A percentile compares a stretch with the other conserved stretches of the same genome.
Evolutionary conservation across 805 yeast genomes (phyloP).

Genomic region (Kockiozyma suomiensis): DNA sequence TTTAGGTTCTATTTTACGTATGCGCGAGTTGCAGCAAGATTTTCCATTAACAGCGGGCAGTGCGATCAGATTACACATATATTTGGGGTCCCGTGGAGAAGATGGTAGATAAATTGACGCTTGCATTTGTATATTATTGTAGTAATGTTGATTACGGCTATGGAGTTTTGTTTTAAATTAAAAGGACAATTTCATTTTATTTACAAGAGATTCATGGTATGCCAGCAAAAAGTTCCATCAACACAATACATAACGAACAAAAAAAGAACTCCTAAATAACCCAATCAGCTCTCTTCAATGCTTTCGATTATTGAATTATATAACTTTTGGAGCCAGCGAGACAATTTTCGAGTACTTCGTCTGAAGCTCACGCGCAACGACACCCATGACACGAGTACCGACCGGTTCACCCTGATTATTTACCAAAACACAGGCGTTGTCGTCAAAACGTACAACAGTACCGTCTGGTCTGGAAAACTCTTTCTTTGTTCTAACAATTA

Average conservation of each 20-base stretch:
- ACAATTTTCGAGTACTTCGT: constrained; percentile 83
- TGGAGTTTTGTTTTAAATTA: not conserved
- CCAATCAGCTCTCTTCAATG: not conserved
- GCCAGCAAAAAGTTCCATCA: not conserved
- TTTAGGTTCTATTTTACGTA: constrained; percentile 70
- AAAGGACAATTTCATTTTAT: not conserved
- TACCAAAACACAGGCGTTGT: constrained; percentile 93
- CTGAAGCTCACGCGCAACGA: constrained; percentile 84
- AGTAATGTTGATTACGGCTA: not conserved
- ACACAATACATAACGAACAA: not conserved
- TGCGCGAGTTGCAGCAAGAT: constrained; percentile 85
- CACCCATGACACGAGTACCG: constrained; percentile 89
- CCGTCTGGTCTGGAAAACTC: constrained; percentile 82
- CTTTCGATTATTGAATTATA: constrained; percentile 12
- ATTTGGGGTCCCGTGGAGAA: no score
- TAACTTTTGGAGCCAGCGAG: constrained; percentile 78
- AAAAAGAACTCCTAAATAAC: not conserved
- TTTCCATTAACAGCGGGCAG: constrained; percentile 43
- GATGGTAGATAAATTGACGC: not conserved
- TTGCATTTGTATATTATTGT: not conserved
- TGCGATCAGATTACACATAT: no score
- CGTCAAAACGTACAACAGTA: constrained; percentile 82
- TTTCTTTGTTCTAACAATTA: constrained; percentile 89
- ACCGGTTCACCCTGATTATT: constrained; percentile 92
- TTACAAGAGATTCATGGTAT: not conserved